These are phyloP conservation scores for Hapsidospora chrysogenum DNA, from an alignment of 495 filamentous ascomycete species.

Conservation along the genomic window DNA sequence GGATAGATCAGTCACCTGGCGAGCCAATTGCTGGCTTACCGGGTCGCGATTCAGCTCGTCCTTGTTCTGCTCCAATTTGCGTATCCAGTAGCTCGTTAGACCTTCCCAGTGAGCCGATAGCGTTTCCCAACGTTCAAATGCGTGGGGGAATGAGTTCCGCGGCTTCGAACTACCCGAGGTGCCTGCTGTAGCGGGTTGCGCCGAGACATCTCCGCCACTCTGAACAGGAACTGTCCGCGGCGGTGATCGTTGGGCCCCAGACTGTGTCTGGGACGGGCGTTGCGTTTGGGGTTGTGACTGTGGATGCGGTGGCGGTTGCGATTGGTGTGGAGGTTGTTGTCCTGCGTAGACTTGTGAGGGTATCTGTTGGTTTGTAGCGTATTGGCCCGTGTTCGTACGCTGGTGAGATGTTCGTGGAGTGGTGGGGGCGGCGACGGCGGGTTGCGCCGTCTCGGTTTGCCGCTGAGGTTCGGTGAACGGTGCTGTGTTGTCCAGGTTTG, in stretches of 20 bases:
- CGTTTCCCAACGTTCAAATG: constrained; percentile 94
- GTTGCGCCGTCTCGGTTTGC: constrained; percentile 19
- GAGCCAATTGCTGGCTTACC: constrained; percentile 68
- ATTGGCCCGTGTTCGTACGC: not conserved
- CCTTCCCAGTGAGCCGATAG: constrained; percentile 97
- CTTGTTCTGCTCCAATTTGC: constrained; percentile 73
- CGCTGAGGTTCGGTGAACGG: constrained; percentile 12
- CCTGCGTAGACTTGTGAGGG: not conserved
- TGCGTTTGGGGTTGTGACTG: constrained; percentile 1
- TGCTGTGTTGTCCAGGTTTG: constrained; percentile 13
- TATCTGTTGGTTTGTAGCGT: not conserved
- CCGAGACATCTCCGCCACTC: not conserved
- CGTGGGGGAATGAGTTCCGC: constrained; percentile 67
- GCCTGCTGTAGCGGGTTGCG: constrained; percentile 2
- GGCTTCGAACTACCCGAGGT: constrained; percentile 13
- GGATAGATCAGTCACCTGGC: constrained; percentile 89
- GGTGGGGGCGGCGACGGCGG: constrained; percentile 6
- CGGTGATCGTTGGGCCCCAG: not conserved
- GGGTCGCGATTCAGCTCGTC: constrained; percentile 70
- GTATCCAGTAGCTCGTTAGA: constrained; percentile 92
- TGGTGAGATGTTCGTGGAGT: not conserved
- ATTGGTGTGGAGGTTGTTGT: too few species aligned
- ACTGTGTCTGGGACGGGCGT: not conserved
- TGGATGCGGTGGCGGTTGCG: not conserved
- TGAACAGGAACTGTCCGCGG: not conserved